Evolutionary conservation across 768 basidiomycete genomes (phyloP).

Genomic region (Lentinula sp.): DNA sequence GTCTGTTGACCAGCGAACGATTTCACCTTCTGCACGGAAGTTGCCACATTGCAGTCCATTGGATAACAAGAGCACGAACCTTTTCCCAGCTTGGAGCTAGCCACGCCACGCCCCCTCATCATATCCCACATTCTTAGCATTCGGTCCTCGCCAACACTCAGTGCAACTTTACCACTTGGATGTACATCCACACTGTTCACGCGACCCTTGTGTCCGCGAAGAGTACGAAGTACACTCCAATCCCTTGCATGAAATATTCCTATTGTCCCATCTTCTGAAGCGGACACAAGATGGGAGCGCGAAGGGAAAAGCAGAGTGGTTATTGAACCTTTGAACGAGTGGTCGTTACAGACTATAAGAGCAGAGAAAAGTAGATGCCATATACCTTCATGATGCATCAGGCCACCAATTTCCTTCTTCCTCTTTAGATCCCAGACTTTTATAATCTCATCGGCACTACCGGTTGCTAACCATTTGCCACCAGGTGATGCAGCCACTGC

Average conservation of each 20-base stretch:
- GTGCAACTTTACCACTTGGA: constrained; percentile 84
- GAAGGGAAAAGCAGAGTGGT: constrained; percentile 85
- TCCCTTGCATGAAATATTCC: constrained; percentile 90
- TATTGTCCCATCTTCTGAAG: constrained; percentile 89
- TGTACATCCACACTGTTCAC: constrained; percentile 90
- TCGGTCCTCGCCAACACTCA: constrained; percentile 87
- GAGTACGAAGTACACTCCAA: constrained; percentile 81
- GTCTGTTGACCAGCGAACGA: constrained; percentile 81
- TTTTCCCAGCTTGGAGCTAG: constrained; percentile 84
- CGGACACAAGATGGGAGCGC: constrained; percentile 83
- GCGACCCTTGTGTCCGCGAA: constrained; percentile 92
- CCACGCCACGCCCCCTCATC: constrained; percentile 87
- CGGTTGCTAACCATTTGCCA: constrained; percentile 95
- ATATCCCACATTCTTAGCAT: constrained; percentile 98
- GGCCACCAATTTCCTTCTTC: constrained; percentile 88
- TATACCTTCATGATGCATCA: constrained; percentile 92
- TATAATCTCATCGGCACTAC: constrained; percentile 92
- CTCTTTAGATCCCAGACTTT: constrained; percentile 95
- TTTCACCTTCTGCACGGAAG: constrained; percentile 62
- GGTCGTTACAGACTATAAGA: background rate
- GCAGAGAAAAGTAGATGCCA: constrained; percentile 10
- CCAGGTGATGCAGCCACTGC: constrained; percentile 84
- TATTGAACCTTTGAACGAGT: constrained; percentile 65
- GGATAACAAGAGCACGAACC: constrained; percentile 37
- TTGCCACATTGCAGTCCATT: background rate